phyloP scores from a whole-genome alignment of 495 filamentous ascomycete genomes.

The Xylaria longipes region DNA sequence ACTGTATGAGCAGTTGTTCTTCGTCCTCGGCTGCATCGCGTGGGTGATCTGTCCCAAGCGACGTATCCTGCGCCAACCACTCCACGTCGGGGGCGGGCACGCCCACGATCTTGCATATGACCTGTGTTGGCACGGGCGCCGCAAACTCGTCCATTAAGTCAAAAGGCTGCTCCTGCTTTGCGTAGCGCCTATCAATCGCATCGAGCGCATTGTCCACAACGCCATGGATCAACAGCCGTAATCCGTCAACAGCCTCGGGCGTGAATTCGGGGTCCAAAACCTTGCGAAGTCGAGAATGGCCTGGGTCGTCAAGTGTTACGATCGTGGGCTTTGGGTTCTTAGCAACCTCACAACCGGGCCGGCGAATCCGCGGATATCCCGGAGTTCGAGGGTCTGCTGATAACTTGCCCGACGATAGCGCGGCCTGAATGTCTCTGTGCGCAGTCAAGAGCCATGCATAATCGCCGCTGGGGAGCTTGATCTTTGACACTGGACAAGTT shows the following conservation, averaged over 20 bases:
- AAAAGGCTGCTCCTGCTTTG: slow-evolving; percentile 27
- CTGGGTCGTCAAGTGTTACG: not conserved
- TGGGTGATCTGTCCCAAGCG: slow-evolving; percentile 22
- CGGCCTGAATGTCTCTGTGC: slow-evolving; percentile 51
- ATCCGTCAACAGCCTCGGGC: not conserved
- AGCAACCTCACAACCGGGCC: too few species aligned
- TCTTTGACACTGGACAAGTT: slow-evolving; percentile 48
- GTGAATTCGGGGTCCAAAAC: not conserved
- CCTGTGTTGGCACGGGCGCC: slow-evolving; percentile 37
- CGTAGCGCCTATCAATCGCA: slow-evolving; percentile 29
- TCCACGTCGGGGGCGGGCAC: not conserved
- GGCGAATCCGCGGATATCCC: slow-evolving; percentile 53
- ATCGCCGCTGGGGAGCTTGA: slow-evolving; percentile 53
- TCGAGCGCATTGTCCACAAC: slow-evolving; percentile 42
- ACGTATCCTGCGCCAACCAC: slow-evolving; percentile 2
- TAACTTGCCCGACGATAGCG: slow-evolving; percentile 48
- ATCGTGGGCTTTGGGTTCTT: not conserved
- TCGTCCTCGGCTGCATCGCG: slow-evolving; percentile 45
- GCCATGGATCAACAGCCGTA: slow-evolving; percentile 42
- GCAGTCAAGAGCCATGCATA: slow-evolving; percentile 53
- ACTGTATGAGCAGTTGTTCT: not conserved
- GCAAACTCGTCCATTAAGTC: slow-evolving; percentile 42
- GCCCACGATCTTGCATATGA: slow-evolving; percentile 16
- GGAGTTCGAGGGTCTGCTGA: slow-evolving; percentile 43
- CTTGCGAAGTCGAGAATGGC: not conserved